These are phyloP conservation scores for Phytopythium mirpurense DNA, from an alignment of 352 stramenopile species.

Conservation along the genomic window DNA sequence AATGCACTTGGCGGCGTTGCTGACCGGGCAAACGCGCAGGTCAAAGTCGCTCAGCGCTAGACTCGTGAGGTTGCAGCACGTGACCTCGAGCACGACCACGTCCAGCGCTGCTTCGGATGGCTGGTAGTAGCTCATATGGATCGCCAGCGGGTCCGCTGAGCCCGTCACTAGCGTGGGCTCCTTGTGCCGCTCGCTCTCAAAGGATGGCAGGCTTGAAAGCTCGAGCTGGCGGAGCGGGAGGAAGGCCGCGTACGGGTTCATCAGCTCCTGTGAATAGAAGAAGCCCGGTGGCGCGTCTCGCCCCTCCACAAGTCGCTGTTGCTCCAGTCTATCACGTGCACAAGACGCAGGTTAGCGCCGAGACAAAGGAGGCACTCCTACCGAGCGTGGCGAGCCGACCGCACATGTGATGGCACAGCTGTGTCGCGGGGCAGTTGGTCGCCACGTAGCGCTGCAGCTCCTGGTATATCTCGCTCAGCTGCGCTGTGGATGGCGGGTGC, in stretches of 20 bases:
- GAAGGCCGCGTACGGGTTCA: constrained; percentile 35
- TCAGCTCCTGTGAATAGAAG: constrained; percentile 27
- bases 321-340: neutral
- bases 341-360: neutral
- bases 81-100: constrained; percentile 38
- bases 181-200: constrained; percentile 11
- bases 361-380: no score
- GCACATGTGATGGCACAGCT: constrained; percentile 5
- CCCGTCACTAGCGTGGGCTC: constrained; percentile 40
- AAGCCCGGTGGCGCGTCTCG: constrained; percentile 1
- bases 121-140: constrained; percentile 58
- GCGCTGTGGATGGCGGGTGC: constrained; percentile 16
- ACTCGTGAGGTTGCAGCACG: constrained; percentile 65
- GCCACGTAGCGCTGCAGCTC: constrained; percentile 14
- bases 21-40: constrained; percentile 44
- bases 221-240: constrained; percentile 1
- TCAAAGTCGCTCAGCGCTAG: constrained; percentile 58
- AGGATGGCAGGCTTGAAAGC: neutral
- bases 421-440: neutral
- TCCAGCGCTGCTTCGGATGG: constrained; percentile 35
- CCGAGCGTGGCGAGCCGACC: neutral
- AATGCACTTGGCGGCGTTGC: constrained; percentile 40
- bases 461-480: constrained; percentile 25
- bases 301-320: neutral
- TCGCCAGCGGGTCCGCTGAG: constrained; percentile 48